phyloP scores from a whole-genome alignment of 2,329 filamentous ascomycete species.

The Colletotrichum sp. region DNA sequence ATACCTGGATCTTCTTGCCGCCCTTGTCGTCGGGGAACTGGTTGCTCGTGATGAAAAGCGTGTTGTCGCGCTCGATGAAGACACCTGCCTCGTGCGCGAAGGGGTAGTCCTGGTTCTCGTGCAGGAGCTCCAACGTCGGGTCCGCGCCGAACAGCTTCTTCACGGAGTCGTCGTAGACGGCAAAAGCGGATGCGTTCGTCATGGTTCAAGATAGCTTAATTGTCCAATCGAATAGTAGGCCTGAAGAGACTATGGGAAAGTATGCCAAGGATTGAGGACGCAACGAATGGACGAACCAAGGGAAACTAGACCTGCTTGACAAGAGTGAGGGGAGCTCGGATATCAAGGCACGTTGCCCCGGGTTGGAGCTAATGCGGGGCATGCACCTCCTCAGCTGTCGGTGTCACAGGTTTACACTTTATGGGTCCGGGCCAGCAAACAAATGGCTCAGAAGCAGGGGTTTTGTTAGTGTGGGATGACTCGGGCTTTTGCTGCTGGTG shows the following conservation, averaged over 20 bases:
- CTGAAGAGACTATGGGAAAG: neutral
- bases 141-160: slow-evolving; percentile 35
- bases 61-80: slow-evolving; percentile 31
- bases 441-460: neutral
- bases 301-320: neutral
- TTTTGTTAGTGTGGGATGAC: neutral
- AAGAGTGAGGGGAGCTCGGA: neutral
- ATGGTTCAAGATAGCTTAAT: neutral
- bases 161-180: slow-evolving; percentile 6
- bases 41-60: slow-evolving; percentile 40
- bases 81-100: slow-evolving; percentile 56
- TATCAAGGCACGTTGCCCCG: neutral
- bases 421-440: neutral
- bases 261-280: neutral
- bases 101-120: slow-evolving; percentile 42
- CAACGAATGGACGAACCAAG: neutral
- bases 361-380: neutral
- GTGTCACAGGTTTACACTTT: neutral
- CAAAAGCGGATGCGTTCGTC: slow-evolving; percentile 1
- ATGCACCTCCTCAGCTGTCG: neutral
- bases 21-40: slow-evolving; percentile 26
- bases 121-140: slow-evolving; percentile 40
- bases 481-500: neutral
- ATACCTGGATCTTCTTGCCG: slow-evolving; percentile 32
- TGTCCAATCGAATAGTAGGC: neutral